Percentiles rank a stretch among this genome's conserved stretches.
phyloP scores from a whole-genome alignment of 2,329 filamentous ascomycete species.

The Alternaria sp. region DNA sequence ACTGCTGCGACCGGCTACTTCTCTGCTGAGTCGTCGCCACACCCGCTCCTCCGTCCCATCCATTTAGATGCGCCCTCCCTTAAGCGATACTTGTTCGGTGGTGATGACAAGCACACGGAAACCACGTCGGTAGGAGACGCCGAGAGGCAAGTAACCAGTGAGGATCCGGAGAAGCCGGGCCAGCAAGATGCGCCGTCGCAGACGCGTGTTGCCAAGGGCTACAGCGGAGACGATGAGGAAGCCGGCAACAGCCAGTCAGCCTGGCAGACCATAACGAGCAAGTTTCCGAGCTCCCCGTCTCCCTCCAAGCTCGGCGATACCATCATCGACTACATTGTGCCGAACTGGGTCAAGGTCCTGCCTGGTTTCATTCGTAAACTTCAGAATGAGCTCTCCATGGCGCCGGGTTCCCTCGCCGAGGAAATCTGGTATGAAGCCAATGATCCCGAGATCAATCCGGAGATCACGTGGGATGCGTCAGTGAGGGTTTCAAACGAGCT shows the following conservation, averaged over 20 bases:
- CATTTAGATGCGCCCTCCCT: constrained; percentile 44
- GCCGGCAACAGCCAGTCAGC: constrained; percentile 32
- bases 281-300: constrained; percentile 41
- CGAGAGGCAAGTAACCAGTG: constrained; percentile 26
- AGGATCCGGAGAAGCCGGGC: constrained; percentile 30
- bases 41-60: constrained; percentile 32
- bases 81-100: constrained; percentile 20
- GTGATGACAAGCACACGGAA: constrained; percentile 25
- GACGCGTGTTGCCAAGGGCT: constrained; percentile 39
- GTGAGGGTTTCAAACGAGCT: constrained; percentile 84
- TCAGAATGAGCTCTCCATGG: constrained; percentile 85
- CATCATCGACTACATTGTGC: constrained; percentile 76
- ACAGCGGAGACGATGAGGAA: constrained; percentile 34
- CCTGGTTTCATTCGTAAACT: constrained; percentile 83
- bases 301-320: constrained; percentile 57
- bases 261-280: constrained; percentile 47
- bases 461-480: constrained; percentile 80
- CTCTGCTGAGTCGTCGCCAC: constrained; percentile 25
- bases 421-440: constrained; percentile 94
- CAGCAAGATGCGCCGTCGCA: constrained; percentile 49
- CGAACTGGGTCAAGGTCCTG: constrained; percentile 80
- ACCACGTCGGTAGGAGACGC: constrained; percentile 33
- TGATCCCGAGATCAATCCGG: constrained; percentile 82
- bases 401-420: constrained; percentile 85
- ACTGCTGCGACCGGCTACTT: constrained; percentile 36